Conservation (phyloP, 1,284 basidiomycete species). For the Irpex sp. region DNA sequence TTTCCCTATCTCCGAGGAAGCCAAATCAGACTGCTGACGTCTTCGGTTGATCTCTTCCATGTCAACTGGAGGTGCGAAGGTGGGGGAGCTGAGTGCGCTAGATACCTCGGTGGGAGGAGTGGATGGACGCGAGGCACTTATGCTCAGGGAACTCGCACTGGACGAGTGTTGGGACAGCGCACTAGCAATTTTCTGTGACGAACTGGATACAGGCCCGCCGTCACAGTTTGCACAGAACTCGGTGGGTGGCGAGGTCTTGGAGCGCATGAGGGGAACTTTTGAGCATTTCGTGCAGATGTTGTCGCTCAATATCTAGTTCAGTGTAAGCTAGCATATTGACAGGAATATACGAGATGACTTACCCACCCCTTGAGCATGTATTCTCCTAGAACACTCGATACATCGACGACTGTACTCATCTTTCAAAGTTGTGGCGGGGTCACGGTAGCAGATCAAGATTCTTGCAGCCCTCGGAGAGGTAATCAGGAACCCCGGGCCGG, state of each 20-base stretch:
- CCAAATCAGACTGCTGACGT: constrained; percentile 73
- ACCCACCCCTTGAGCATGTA: constrained; percentile 80
- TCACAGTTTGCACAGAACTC: constrained; percentile 64
- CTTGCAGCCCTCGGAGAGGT: neutral
- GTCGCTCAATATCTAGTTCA: constrained; percentile 59
- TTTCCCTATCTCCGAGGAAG: constrained; percentile 72
- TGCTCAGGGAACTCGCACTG: constrained; percentile 43
- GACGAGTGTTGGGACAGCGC: constrained; percentile 10
- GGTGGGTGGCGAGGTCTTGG: constrained; percentile 47
- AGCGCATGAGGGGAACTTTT: constrained; percentile 60
- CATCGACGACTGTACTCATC: constrained; percentile 49
- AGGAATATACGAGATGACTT: constrained; percentile 15
- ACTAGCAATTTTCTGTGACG: neutral
- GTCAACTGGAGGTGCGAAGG: constrained; percentile 53
- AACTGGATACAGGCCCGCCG: constrained; percentile 1
- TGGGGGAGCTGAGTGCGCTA: constrained; percentile 50
- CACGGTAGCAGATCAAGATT: neutral
- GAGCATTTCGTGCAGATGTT: constrained; percentile 53
- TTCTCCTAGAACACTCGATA: constrained; percentile 57
- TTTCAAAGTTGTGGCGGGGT: neutral
- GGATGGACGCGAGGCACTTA: constrained; percentile 47
- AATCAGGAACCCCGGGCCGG: neutral
- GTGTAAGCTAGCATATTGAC: neutral
- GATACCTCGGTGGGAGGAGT: constrained; percentile 74
- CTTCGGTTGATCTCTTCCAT: constrained; percentile 59